These are phyloP conservation scores for Musa acuminata DNA, from an alignment of 176 grass and related monocot species.

Conservation along the genomic window DNA sequence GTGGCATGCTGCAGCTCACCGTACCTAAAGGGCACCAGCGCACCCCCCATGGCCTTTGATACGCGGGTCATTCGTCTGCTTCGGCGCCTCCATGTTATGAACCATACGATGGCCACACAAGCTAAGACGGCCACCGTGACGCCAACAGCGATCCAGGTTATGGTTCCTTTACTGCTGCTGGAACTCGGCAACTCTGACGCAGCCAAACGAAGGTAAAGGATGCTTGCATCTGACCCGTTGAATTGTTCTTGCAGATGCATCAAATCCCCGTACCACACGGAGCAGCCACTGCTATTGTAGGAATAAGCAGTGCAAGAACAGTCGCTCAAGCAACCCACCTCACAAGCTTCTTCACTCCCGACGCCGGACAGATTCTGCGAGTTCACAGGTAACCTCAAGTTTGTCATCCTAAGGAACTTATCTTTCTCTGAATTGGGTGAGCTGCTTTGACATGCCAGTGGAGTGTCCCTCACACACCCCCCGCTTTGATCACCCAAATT, in stretches of 20 bases:
- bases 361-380: neutral
- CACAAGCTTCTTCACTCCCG: conserved; percentile 20
- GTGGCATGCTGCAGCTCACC: conserved; percentile 6
- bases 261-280: conserved; percentile 33
- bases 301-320: conserved; percentile 44
- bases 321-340: conserved; percentile 26
- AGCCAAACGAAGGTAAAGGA: conserved; percentile 34
- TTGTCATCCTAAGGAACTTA: conserved; percentile 22
- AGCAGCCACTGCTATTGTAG: conserved; percentile 17
- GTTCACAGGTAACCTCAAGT: conserved; percentile 11
- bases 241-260: conserved; percentile 14
- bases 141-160: neutral
- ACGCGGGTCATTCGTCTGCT: neutral
- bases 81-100: neutral
- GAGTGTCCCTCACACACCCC: conserved; percentile 26
- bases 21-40: conserved; percentile 5
- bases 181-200: conserved; percentile 19
- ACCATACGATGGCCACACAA: neutral
- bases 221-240: neutral
- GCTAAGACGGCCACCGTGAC: neutral
- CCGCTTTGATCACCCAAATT: conserved; percentile 9
- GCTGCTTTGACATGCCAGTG: conserved; percentile 14
- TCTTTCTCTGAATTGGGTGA: conserved; percentile 5
- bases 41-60: neutral
- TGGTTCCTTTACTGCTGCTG: neutral